Conservation (phyloP, 345 rosid species). For the Lepidium africanum region DNA sequence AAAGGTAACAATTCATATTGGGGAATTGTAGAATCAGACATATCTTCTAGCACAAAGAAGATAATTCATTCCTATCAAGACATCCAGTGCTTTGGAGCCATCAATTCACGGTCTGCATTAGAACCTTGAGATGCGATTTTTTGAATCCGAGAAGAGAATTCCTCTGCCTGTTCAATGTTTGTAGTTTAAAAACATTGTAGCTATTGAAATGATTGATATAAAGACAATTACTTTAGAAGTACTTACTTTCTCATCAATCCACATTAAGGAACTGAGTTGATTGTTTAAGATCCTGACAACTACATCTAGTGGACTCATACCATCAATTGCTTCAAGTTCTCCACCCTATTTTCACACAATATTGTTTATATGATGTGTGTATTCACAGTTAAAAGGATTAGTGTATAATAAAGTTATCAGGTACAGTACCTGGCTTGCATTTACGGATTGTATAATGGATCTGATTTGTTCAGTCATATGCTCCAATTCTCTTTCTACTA, state of each 20-base stretch:
- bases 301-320: conserved; percentile 83
- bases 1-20: neutral
- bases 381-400: neutral
- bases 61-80: conserved; percentile 28
- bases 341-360: conserved; percentile 56
- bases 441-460: conserved; percentile 74
- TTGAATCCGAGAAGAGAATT: conserved; percentile 72
- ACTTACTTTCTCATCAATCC: conserved; percentile 90
- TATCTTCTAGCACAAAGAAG: neutral
- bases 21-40: neutral
- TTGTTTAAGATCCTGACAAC: conserved; percentile 88
- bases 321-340: conserved; percentile 66
- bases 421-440: conserved; percentile 71
- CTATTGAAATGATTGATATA: neutral
- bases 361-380: neutral
- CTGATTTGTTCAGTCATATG: conserved; percentile 89
- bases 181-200: neutral
- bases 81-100: conserved; percentile 72
- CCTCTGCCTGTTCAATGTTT: conserved; percentile 63
- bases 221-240: neutral
- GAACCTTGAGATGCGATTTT: conserved; percentile 74
- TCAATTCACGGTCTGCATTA: conserved; percentile 44
- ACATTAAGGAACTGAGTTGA: conserved; percentile 92
- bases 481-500: conserved; percentile 85
- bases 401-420: neutral